phyloP scores from a whole-genome alignment of 495 filamentous ascomycete species.

The Talaromyces ruber region DNA sequence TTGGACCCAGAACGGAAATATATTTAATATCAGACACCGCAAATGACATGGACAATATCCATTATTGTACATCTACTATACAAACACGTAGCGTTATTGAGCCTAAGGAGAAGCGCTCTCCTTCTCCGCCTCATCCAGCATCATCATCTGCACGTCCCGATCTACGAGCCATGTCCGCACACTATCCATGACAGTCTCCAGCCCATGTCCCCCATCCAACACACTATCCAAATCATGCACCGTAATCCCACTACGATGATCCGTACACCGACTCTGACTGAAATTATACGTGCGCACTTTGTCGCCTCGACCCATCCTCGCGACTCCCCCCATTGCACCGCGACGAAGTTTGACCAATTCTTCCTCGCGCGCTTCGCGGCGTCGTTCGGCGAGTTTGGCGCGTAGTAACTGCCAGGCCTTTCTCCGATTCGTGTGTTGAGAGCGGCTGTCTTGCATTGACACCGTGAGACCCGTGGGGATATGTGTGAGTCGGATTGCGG shows the following conservation, averaged over 20 bases:
- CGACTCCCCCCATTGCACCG: constrained; percentile 66
- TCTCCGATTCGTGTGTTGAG: constrained; percentile 81
- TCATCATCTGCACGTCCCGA: constrained; percentile 63
- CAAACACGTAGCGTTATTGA: neutral
- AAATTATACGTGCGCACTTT: constrained; percentile 97
- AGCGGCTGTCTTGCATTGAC: constrained; percentile 84
- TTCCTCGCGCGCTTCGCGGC: constrained; percentile 79
- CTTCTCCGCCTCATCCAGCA: constrained; percentile 37
- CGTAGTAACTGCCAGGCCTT: constrained; percentile 81
- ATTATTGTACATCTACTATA: constrained; percentile 7
- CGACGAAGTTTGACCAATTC: constrained; percentile 62
- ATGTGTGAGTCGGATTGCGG: constrained; percentile 88
- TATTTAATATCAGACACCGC: constrained; percentile 39
- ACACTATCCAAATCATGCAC: constrained; percentile 77
- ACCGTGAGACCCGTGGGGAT: constrained; percentile 78
- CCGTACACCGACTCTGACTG: constrained; percentile 84
- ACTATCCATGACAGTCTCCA: constrained; percentile 75
- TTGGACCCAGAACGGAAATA: constrained; percentile 81
- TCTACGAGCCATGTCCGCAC: constrained; percentile 72
- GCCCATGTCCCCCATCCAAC: constrained; percentile 57
- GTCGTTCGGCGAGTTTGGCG: constrained; percentile 69
- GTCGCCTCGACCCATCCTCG: constrained; percentile 76
- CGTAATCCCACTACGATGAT: constrained; percentile 80
- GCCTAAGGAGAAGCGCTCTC: neutral
- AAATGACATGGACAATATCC: neutral